phyloP scores from a whole-genome alignment of 305 asterid genomes.

The Fraxinus latifolia region DNA sequence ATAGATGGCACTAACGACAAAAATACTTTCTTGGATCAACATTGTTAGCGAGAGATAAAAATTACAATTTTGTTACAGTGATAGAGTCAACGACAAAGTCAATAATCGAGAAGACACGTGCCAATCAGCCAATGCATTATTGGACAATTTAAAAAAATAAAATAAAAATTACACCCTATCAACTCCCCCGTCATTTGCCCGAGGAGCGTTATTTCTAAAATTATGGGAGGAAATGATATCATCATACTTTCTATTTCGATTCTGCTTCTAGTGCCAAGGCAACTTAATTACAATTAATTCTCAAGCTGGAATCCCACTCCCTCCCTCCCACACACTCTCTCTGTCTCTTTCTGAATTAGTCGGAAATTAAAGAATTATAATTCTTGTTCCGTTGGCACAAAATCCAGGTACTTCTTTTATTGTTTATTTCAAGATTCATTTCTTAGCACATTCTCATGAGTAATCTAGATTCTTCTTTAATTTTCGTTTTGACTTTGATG shows the following conservation, averaged over 20 bases:
- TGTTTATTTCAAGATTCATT: constrained; percentile 14
- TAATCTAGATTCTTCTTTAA: background rate
- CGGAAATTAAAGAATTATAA: background rate
- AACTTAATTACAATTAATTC: background rate
- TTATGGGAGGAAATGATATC: background rate
- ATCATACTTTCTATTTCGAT: background rate
- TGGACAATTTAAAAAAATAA: background rate
- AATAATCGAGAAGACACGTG: background rate
- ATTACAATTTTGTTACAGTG: background rate
- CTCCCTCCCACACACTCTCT: background rate
- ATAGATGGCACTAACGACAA: background rate
- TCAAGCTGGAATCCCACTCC: background rate
- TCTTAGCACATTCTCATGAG: background rate
- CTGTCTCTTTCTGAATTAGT: background rate
- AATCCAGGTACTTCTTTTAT: constrained; percentile 23
- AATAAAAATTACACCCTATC: background rate
- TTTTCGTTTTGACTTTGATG: background rate
- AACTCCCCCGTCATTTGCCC: background rate
- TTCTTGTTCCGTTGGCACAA: background rate
- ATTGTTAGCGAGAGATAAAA: background rate
- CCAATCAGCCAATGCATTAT: background rate
- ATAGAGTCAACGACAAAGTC: background rate
- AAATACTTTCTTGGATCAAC: background rate
- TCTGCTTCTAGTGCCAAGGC: background rate
- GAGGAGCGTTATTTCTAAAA: background rate